Base-by-base conservation (phyloP, 1,284 basidiomycete species). In the Ustilago hordei region DNA sequence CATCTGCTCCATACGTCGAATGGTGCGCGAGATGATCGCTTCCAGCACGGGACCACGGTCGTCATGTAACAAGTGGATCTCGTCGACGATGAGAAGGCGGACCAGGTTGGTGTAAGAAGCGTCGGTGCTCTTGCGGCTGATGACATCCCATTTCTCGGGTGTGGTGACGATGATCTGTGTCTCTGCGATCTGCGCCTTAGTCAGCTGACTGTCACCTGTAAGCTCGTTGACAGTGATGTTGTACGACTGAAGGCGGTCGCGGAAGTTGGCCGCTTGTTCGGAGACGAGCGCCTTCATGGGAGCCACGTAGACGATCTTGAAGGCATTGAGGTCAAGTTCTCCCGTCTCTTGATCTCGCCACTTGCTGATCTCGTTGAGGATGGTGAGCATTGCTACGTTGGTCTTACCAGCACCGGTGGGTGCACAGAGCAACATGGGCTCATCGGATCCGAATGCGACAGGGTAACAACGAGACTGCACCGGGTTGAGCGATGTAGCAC, bases 401-500 rank as follows among this genome's bases (percentile, higher is more conserved):
- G 97, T 99, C 95, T 99, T 99, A 79, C 97, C 97, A 5, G 97
- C 97, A 87, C 97, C 97, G 0, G 97, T 99, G 2, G 97, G 97
- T 0, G 97, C 97, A 88, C 97, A 99, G 45, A 99, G 91, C 35
- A 99, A 89, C 80, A 99, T 91, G 0, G 96, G 95, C 80, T 99
- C 95, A 81, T 98, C 95, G 28, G 80, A 78, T 4, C 94, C 94
- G 85, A 98, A 98, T 0, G 96, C 97, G 64, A 95, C 88, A 1
- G 96, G 96, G 87, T 90, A 99, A 64, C 83, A 85, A 15, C 69
- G 61, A 11, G 81, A 83, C 55, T 85, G 97, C n/a, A 99, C 91
- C 6, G 93, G 91, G 86, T 99, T 99, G 64, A 99, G 90, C 66
- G 89, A 91, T n/a, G 90, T 90, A 5, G 93, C 91, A 2, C 91